These are phyloP conservation scores for Athelia psychrophila DNA, from an alignment of 1,284 basidiomycete genomes.

Conservation along the genomic window DNA sequence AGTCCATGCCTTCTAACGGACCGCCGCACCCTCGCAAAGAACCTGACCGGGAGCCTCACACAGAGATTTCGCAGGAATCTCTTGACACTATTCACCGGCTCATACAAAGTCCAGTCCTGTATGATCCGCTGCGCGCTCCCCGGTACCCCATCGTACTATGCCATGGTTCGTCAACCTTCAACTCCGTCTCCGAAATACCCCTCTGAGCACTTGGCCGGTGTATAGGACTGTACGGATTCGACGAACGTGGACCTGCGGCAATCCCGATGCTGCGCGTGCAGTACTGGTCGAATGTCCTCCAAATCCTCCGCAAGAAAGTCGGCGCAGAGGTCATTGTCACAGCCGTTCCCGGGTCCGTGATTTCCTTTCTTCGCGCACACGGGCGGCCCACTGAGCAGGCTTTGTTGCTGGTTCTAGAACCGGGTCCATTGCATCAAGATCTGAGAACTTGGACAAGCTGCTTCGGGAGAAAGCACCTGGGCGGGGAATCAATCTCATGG, in stretches of 20 bases:
- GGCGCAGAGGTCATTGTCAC: conserved; percentile 96
- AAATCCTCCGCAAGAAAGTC: conserved; percentile 78
- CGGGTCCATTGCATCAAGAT: conserved; percentile 86
- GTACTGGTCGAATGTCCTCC: conserved; percentile 93
- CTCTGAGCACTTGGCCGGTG: neutral
- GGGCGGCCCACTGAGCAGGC: no score
- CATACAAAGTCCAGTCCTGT: conserved; percentile 70
- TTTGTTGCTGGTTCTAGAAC: conserved; percentile 63
- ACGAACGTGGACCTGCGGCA: conserved; percentile 74
- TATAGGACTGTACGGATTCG: conserved; percentile 92
- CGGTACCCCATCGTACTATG: conserved; percentile 92
- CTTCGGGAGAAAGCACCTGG: conserved; percentile 68
- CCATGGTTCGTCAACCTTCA: conserved; percentile 69
- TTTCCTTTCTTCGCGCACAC: neutral
- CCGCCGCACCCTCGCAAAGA: neutral
- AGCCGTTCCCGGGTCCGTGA: conserved; percentile 83
- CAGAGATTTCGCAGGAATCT: conserved; percentile 18
- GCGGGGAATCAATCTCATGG: conserved; percentile 87
- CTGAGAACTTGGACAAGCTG: conserved; percentile 75
- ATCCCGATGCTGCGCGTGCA: conserved; percentile 84
- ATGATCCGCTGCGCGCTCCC: conserved; percentile 75
- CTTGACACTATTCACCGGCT: conserved; percentile 68
- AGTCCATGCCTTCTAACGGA: neutral
- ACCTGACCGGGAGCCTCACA: conserved; percentile 2
- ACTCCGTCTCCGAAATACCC: neutral